Base-by-base conservation (phyloP, 73 alveolate genomes). In the Blepharisma japonicum region DNA sequence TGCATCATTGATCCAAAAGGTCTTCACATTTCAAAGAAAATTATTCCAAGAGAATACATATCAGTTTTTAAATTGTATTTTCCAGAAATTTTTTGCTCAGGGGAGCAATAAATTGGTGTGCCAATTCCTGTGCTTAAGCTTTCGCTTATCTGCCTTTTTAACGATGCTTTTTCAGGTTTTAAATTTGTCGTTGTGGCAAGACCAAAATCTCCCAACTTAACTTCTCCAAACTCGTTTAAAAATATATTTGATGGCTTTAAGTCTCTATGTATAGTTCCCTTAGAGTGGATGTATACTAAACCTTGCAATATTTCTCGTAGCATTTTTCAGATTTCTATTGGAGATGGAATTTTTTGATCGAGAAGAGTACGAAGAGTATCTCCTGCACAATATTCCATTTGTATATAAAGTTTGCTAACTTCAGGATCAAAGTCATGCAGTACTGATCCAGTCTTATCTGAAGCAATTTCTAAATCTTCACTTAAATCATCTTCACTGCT, bases 141-240 rank as follows among this genome's bases (percentile, higher is more conserved):
- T 55, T 45, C 79, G 42, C 42, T 32, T 32, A 32, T 32, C 42
- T 32, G 42, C 3, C 42, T 32, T 32, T 32, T 32, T 32, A 32
- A 32, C 0, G 42, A 32, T 0, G 42, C 42, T 32, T 32, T 32
- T 32, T 32, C 42, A 32, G 42, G 42, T 61, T 61, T 80, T 47
- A 38, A 47, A 50, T 71, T 84, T 6, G 76, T 49, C 54, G 83
- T 89, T 68, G 94, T 87, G 6, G 97, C 99, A 27, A 96, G 81
- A 5, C 99, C 99, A 81, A 96, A 96, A 80, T 96, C 99, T 23
- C 98, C 99, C 6, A 96, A 68, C 81, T 96, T 96, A 9, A 92
- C 94, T 77, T 82, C 81, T 39, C 81, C 76, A 56, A 83, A 77
- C 18, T 84, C 90, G 80, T 94, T 98, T 47, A 96, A 71, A 80